phyloP scores from a whole-genome alignment of 192 early-diverging fungal species.

The Coemansia sp. region DNA sequence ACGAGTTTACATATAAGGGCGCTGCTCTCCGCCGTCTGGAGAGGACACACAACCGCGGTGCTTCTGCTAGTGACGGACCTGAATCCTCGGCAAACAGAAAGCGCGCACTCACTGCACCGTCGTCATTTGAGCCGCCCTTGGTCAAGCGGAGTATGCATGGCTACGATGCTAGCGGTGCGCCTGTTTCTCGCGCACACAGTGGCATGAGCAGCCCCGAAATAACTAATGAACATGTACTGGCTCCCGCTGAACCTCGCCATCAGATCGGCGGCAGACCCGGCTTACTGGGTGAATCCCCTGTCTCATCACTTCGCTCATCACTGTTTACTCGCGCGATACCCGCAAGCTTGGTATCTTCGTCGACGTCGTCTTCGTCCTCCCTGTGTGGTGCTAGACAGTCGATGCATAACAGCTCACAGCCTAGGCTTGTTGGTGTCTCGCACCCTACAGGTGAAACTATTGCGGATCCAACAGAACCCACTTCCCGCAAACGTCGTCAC shows the following conservation, averaged over 20 bases:
- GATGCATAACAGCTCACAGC: background rate
- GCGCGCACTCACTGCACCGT: slow-evolving; percentile 51
- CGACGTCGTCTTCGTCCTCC: background rate
- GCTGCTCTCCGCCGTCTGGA: slow-evolving; percentile 47
- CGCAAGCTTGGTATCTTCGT: background rate
- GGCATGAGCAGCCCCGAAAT: background rate
- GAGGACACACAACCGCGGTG: slow-evolving; percentile 19
- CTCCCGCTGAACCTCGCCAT: slow-evolving; percentile 25
- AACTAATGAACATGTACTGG: background rate
- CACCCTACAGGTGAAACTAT: background rate
- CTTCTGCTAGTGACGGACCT: background rate
- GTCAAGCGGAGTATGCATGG: background rate
- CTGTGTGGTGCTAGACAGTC: background rate
- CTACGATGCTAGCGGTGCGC: background rate
- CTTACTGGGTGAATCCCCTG: slow-evolving; percentile 41
- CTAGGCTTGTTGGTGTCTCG: background rate
- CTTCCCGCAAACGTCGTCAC: slow-evolving; percentile 37
- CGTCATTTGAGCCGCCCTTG: slow-evolving; percentile 31
- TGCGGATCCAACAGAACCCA: slow-evolving; percentile 12
- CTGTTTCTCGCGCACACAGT: background rate
- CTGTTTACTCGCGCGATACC: slow-evolving; percentile 21
- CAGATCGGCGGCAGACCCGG: slow-evolving; percentile 16
- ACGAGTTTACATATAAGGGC: slow-evolving; percentile 44
- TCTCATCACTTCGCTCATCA: slow-evolving; percentile 52
- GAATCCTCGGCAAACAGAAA: slow-evolving; percentile 29